Evolutionary conservation across 768 basidiomycete species (phyloP).

Genomic region (Mycena sanguinolenta): DNA sequence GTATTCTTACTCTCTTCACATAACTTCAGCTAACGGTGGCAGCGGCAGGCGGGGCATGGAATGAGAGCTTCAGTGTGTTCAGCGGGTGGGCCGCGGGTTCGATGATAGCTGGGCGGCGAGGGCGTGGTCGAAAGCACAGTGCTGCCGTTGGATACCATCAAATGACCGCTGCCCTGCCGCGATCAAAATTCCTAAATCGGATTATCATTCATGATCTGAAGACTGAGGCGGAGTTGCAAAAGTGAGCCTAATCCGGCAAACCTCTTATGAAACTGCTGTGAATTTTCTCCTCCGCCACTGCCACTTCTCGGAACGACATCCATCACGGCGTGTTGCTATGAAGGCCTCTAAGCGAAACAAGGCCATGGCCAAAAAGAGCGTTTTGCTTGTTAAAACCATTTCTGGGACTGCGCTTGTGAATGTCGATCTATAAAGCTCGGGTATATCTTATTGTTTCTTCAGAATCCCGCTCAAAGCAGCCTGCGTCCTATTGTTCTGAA

Average conservation of each 20-base stretch:
- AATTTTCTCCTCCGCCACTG: neutral
- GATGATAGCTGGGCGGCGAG: too few species aligned
- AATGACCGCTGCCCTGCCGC: too few species aligned
- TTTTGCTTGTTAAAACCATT: slow-evolving; percentile 30
- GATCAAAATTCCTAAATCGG: too few species aligned
- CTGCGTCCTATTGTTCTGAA: slow-evolving; percentile 22
- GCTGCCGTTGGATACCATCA: too few species aligned
- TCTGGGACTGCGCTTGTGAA: slow-evolving; percentile 21
- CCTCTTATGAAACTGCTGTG: neutral
- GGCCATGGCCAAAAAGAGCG: slow-evolving; percentile 19
- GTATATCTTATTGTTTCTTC: slow-evolving; percentile 29
- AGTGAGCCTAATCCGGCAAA: slow-evolving; percentile 24
- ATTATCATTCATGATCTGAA: too few species aligned
- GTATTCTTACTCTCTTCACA: too few species aligned
- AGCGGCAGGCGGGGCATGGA: too few species aligned
- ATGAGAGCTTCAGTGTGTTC: too few species aligned
- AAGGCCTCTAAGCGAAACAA: slow-evolving; percentile 22
- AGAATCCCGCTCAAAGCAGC: slow-evolving; percentile 23
- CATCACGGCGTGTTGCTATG: slow-evolving; percentile 23
- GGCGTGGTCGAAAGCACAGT: too few species aligned
- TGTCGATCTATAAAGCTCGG: slow-evolving; percentile 9
- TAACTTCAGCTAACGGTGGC: too few species aligned
- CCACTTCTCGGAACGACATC: neutral
- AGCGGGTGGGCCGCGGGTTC: too few species aligned
- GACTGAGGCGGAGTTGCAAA: too few species aligned